Conservation (phyloP, 306 rosid genomes). For the Quercus dentata region DNA sequence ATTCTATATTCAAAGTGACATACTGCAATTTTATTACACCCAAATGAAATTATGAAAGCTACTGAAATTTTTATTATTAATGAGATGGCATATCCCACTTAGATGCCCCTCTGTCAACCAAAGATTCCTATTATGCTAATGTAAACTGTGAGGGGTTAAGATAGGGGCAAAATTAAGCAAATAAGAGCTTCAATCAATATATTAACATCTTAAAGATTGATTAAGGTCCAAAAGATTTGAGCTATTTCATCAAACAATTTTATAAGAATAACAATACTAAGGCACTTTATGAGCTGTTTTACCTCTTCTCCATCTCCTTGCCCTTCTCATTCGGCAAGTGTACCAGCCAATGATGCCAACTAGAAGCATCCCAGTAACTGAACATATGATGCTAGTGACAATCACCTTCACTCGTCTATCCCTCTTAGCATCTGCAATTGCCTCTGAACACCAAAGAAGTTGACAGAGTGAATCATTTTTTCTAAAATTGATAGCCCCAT, state of each 20-base stretch:
- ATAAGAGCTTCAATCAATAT: too few species aligned
- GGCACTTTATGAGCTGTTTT: neutral
- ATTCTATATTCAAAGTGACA: neutral
- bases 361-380: conserved; percentile 8
- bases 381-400: neutral
- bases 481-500: neutral
- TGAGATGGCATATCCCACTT: too few species aligned
- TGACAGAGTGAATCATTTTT: neutral
- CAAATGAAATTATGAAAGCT: too few species aligned
- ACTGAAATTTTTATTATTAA: too few species aligned
- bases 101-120: too few species aligned
- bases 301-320: conserved; percentile 9
- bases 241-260: neutral
- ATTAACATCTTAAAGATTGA: neutral
- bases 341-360: conserved; percentile 7
- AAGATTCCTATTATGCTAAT: too few species aligned
- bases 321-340: neutral
- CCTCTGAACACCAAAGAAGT: conserved; percentile 2
- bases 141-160: neutral
- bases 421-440: conserved; percentile 27
- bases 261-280: neutral
- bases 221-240: neutral
- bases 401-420: conserved; percentile 7
- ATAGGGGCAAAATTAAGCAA: neutral
- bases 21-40: neutral